phyloP scores from a whole-genome alignment of 1,284 basidiomycete species.

The Cutaneotrichosporon mucoides region DNA sequence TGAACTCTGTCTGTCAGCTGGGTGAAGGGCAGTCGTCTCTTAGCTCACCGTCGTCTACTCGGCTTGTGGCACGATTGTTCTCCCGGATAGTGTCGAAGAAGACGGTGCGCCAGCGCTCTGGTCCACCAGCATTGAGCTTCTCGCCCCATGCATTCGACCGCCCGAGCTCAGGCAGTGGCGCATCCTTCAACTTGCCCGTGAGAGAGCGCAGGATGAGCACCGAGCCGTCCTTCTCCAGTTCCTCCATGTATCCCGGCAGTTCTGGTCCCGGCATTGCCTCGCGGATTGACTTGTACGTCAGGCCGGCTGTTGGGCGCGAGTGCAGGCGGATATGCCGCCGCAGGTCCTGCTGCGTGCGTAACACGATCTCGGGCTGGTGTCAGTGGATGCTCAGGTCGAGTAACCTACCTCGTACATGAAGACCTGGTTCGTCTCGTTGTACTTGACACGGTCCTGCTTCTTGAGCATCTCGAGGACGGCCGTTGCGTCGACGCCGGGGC shows the following conservation, averaged over 20 bases:
- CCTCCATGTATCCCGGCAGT: slow-evolving; percentile 21
- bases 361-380: slow-evolving; percentile 38
- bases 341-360: slow-evolving; percentile 32
- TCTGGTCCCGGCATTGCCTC: slow-evolving; percentile 33
- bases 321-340: slow-evolving; percentile 41
- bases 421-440: slow-evolving; percentile 41
- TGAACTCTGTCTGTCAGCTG: slow-evolving; percentile 32
- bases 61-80: slow-evolving; percentile 33
- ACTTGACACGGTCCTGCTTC: slow-evolving; percentile 39
- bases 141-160: slow-evolving; percentile 38
- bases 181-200: slow-evolving; percentile 34
- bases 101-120: slow-evolving; percentile 37
- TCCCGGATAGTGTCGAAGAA: slow-evolving; percentile 47
- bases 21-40: too few relatives aligned
- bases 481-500: slow-evolving; percentile 28
- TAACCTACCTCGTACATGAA: slow-evolving; percentile 42
- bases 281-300: slow-evolving; percentile 31
- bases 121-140: slow-evolving; percentile 32
- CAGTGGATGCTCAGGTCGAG: not conserved
- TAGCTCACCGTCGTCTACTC: slow-evolving; percentile 42
- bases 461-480: slow-evolving; percentile 39
- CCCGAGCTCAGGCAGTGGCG: slow-evolving; percentile 40
- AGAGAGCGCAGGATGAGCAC: slow-evolving; percentile 45
- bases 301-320: slow-evolving; percentile 29
- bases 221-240: slow-evolving; percentile 36